Evolutionary conservation across 805 yeast genomes (phyloP), one percentile per base, ranked within the genome.

Genomic region (Saccharomycopsis fermentans): DNA sequence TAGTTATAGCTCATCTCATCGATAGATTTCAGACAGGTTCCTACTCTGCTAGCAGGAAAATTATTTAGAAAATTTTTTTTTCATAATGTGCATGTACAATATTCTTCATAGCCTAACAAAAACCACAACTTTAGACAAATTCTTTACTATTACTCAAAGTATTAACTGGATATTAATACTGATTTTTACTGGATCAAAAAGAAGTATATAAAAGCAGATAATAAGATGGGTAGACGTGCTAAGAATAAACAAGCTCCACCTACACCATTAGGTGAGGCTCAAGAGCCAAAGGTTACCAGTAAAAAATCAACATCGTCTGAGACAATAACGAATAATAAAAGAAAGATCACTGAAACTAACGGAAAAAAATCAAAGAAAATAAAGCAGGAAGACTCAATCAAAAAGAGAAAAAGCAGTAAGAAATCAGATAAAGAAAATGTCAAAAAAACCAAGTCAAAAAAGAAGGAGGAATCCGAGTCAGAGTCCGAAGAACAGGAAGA

Each of bases 161-260:
- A 4, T 32, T 27, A 27, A 27, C 35, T 27, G 12, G 12, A 32
- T 32, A 32, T 32, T 37, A 6, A 40, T 40, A 17, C 21, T 17
- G 6, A 17, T 21, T 40, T 17, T 5, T 5, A 5, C 12, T 4
- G 21, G 24, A 40, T 40, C 4, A 19, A 40, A 40, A 40, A 40
- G 19, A 40, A 17, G 24, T 24, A 21, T 24, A 43, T 43, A 21
- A 16, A 24, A 26, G 24, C 19, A 24, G 4, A 21, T 6, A 27
- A 12, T 19, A 58, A 47, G 57, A 89, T 91, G 96, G 98, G 98
- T 71, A 73, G 75, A 81, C 85, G 88, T 77, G 88, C 89, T 60
- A 90, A 86, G 73, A 86, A 89, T 67, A 92, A 89, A 78, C 98
- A 92, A 75, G 94, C 90, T 52, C 87, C 81, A 60, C 98, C 98